These are phyloP conservation scores for Glycine tomentella DNA, from an alignment of 306 rosid genomes.

Conservation along the genomic window DNA sequence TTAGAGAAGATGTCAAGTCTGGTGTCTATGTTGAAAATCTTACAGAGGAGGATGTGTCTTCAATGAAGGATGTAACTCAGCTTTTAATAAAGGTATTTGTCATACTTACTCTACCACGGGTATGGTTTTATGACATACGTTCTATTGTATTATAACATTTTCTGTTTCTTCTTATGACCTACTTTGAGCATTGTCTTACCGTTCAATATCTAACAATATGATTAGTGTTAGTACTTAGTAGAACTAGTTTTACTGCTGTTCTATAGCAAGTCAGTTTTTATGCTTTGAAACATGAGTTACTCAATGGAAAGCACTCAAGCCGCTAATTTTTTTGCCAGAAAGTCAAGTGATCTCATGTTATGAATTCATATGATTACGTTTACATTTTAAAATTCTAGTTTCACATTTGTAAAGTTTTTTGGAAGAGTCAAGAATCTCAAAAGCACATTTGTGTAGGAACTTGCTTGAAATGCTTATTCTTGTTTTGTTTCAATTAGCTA, in stretches of 20 bases:
- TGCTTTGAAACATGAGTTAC: constrained; percentile 5
- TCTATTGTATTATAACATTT: too few species aligned
- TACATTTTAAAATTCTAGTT: background rate
- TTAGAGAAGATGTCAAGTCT: constrained; percentile 98
- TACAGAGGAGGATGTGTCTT: constrained; percentile 77
- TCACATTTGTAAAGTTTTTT: background rate
- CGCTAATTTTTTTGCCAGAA: constrained; percentile 18
- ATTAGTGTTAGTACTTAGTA: background rate
- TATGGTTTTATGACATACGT: constrained; percentile 24
- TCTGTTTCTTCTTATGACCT: too few species aligned
- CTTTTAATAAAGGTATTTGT: constrained; percentile 80
- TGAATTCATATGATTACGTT: background rate
- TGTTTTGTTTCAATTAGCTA: constrained; percentile 9
- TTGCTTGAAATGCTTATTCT: background rate
- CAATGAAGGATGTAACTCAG: constrained; percentile 77
- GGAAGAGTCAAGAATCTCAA: background rate
- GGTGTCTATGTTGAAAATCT: constrained; percentile 98
- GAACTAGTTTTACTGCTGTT: constrained; percentile 9
- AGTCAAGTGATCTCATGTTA: constrained; percentile 35
- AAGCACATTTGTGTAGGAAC: constrained; percentile 3
- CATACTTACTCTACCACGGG: constrained; percentile 1
- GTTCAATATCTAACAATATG: background rate
- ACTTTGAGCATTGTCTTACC: constrained; percentile 1
- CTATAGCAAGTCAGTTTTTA: constrained; percentile 8
- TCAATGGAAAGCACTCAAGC: constrained; percentile 1